Evolutionary conservation across 768 basidiomycete species (phyloP), one percentile per base, ranked within the genome.

Genomic region (Leccinellum albellum): DNA sequence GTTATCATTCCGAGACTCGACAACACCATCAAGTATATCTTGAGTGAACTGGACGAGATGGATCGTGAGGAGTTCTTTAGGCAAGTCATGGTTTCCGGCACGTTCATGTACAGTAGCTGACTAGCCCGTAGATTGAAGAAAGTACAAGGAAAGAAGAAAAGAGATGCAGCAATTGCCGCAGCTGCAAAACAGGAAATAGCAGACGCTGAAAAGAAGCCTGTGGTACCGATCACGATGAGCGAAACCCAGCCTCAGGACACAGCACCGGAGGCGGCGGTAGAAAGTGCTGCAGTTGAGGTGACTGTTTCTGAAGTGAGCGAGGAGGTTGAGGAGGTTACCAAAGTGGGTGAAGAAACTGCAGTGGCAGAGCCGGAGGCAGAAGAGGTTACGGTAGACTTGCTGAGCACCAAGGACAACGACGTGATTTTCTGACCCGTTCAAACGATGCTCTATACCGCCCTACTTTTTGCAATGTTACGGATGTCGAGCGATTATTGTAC

Each of bases 11-110:
- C 97, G 17, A 83, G 89, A 45, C 76, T 99, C 50, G 96, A 98
- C 47, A 98, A 98, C 73, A 98, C 97, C 14, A 93, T 99, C 79
- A 92, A 91, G 67, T 99, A 98, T 71, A 98, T 99, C 70, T 81
- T 94, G 67, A 96, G 94, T 56, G 97, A 99, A 70, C 76, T 99
- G 59, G 97, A 98, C 66, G 97, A 99, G 74, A 98, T 97, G 94
- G 97, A 99, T 74, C 83, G 94, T 61, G 91, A 94, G 69, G 91
- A 94, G 66, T 94, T 94, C 76, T 94, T 95, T 77, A 81, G 94
- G 92, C 87, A 40, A 45, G 79, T 65, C 37, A 45, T 32, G 4
- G 31, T 49, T 56, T 14, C 23, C 29, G 29, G 42, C 5, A 29
- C 45, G 46, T 45, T 20, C 26, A 37, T 40, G 46, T 31, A 21